Percentiles rank a stretch among this genome's conserved stretches.
Conservation (phyloP, 768 basidiomycete species). For the Leucocoprinus leucothites region DNA sequence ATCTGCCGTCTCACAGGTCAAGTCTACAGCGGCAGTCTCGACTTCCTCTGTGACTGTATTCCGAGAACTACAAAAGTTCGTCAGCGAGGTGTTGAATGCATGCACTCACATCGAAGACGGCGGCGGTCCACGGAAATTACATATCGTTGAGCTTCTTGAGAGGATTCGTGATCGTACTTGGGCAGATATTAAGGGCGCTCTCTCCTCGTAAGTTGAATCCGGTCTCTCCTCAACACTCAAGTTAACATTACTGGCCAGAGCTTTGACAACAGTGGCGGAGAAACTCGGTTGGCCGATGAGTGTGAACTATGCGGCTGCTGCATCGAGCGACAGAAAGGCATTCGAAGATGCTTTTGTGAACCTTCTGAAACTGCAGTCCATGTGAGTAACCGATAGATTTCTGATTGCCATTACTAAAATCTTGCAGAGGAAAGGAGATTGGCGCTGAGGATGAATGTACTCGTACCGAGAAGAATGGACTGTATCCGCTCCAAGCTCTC, state of each 20-base stretch:
- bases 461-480: conserved; percentile 43
- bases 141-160: conserved; percentile 60
- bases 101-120: conserved; percentile 46
- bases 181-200: conserved; percentile 63
- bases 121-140: conserved; percentile 46
- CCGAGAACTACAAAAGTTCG: conserved; percentile 59
- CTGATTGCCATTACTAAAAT: neutral
- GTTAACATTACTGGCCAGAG: conserved; percentile 35
- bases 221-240: neutral
- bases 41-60: conserved; percentile 52
- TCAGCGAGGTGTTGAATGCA: conserved; percentile 40
- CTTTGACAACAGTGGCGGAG: conserved; percentile 64
- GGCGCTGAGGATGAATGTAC: conserved; percentile 16
- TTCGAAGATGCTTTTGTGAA: conserved; percentile 83
- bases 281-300: conserved; percentile 81
- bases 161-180: conserved; percentile 70
- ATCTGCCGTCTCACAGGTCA: conserved; percentile 51
- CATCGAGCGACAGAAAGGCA: conserved; percentile 45
- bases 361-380: conserved; percentile 69
- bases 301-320: conserved; percentile 57
- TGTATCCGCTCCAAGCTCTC: conserved; percentile 85
- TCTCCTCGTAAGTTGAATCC: conserved; percentile 53
- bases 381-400: conserved; percentile 45
- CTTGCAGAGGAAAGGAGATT: conserved; percentile 51
- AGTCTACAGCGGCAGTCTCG: conserved; percentile 36